Conservation (phyloP, 805 yeast genomes). For the Yamadazyma phyllophila region DNA sequence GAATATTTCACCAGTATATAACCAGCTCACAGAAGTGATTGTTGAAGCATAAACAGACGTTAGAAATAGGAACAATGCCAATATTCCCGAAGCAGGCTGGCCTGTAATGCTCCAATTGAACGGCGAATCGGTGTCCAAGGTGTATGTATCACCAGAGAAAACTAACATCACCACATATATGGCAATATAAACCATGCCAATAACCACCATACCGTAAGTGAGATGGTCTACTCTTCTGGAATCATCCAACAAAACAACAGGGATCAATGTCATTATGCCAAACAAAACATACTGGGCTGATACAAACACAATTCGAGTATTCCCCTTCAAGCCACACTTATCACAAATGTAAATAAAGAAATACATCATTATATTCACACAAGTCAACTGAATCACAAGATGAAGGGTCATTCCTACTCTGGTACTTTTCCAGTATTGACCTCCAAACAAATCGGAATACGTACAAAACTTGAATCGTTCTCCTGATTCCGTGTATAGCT, state of each 20-base stretch:
- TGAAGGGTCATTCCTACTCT: constrained; percentile 39
- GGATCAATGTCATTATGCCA: constrained; percentile 42
- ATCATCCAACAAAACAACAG: constrained; percentile 41
- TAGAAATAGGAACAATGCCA: constrained; percentile 45
- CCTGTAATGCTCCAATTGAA: constrained; percentile 14
- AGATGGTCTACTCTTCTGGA: constrained; percentile 48
- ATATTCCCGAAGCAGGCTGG: constrained; percentile 39
- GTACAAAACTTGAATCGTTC: constrained; percentile 19
- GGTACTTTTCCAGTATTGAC: constrained; percentile 32
- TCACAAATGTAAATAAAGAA: constrained; percentile 47
- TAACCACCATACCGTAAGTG: constrained; percentile 40
- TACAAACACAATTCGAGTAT: constrained; percentile 29
- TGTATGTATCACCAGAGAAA: constrained; percentile 16
- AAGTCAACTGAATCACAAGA: constrained; percentile 43
- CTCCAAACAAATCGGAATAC: constrained; percentile 32
- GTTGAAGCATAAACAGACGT: constrained; percentile 48
- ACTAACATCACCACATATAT: constrained; percentile 36
- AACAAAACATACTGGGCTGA: constrained; percentile 39
- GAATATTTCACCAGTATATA: constrained; percentile 50
- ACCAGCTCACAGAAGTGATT: constrained; percentile 46
- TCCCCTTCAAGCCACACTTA: constrained; percentile 43
- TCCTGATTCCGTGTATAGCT: constrained; percentile 21
- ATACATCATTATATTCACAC: constrained; percentile 43
- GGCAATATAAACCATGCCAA: constrained; percentile 32
- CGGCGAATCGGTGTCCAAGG: constrained; percentile 5